A percentile compares a stretch with the other conserved stretches of the same genome.
Conservation (phyloP, 176 grass and related monocot species). For the Bromus sterilis region DNA sequence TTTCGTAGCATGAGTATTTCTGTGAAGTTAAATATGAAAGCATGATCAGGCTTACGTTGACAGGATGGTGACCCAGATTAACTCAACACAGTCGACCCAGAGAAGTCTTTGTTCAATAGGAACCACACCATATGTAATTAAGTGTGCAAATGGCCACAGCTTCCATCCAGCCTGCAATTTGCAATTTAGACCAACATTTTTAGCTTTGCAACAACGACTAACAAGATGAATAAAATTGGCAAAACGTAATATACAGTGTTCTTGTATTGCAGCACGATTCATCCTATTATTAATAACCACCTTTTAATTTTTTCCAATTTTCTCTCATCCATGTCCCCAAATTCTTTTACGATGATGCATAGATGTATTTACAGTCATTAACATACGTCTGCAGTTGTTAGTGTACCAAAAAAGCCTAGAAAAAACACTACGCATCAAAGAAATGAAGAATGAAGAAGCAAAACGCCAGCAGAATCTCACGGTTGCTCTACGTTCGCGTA, state of each 20-base stretch:
- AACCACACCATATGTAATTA: slow-evolving; percentile 83
- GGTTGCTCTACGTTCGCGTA: neutral
- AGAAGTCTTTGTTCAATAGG: slow-evolving; percentile 93
- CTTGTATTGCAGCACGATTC: neutral
- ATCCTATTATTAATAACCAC: neutral
- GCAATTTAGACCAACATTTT: neutral
- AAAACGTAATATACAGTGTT: neutral
- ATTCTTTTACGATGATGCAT: neutral
- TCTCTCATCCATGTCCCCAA: neutral
- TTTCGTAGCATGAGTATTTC: neutral
- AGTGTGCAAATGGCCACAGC: slow-evolving; percentile 90
- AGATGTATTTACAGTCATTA: neutral
- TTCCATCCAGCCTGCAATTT: slow-evolving; percentile 88
- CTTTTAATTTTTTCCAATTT: neutral
- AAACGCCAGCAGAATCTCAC: neutral
- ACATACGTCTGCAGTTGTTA: neutral
- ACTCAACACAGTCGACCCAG: slow-evolving; percentile 92
- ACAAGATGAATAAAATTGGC: neutral
- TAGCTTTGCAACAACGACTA: neutral
- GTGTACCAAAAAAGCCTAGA: neutral
- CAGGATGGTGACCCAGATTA: slow-evolving; percentile 94
- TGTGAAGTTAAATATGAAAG: neutral
- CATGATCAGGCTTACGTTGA: slow-evolving; percentile 54
- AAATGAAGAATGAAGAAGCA: neutral
- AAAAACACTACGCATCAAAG: neutral